Base-by-base conservation (phyloP, 352 stramenopile genomes). In the Phytophthora megakarya region DNA sequence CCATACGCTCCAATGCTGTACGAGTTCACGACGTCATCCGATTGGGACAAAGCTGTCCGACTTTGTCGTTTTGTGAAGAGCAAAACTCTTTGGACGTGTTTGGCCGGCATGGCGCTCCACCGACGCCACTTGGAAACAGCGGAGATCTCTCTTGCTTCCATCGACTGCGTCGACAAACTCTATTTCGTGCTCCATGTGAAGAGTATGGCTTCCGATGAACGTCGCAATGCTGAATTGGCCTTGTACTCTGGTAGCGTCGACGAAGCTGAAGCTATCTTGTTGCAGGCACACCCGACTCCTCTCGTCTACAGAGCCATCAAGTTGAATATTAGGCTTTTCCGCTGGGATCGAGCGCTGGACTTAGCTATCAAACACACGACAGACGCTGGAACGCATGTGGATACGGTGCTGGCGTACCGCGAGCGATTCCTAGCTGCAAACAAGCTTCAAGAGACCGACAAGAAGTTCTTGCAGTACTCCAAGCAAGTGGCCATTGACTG, bases 241-340 rank as follows among this genome's bases (percentile, higher is more conserved):
- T 55, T 98, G 13, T 97, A 89, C 53, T 85, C 84, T 5, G 81
- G 80, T 23, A 92, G 80, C 38, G 74, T 96, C n/a, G 87, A 97
- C 18, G 88, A 98, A 67, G 94, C 93, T n/a, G 91, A 98, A 62
- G 67, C 75, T 1, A 98, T 98, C 38, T 69, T 98, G 33, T 67
- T 98, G 44, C 92, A 98, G 52, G 86, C 92, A 0, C 88, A 90
- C 30, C 92, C 91, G 1, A 83, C 72, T 35, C 90, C 92, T 47
- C 78, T 98, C 1, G 61, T 98, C 10, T 97, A 98, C 59, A 86
- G 93, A 40, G 90, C 92, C 22, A 97, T 98, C 68, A 98, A 98
- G 67, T 76, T 98, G 58, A 98, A 98, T 63, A 71, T 98, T 37
- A 76, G 89, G 10, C 65, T 97, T 10, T 97, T 96, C 65, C 86